These are phyloP conservation scores for Clavispora phyllophila DNA, from an alignment of 805 yeast species.

Conservation along the genomic window DNA sequence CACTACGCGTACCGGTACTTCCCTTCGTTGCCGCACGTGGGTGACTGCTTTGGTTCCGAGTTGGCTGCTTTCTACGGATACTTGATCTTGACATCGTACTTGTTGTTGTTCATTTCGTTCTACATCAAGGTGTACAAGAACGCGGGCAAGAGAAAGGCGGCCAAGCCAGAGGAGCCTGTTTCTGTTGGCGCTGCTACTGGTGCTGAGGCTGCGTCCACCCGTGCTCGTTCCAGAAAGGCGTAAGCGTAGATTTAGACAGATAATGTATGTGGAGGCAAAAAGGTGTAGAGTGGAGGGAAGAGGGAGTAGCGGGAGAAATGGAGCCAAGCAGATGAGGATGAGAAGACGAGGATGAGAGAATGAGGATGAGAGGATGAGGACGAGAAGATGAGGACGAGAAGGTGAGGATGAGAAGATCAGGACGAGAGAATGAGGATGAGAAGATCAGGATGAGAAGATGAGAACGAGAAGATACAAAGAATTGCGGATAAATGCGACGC, in stretches of 20 bases:
- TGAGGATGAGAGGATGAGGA: too few relatives aligned
- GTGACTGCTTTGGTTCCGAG: constrained; percentile 89
- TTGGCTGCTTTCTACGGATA: constrained; percentile 92
- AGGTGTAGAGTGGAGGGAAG: too few relatives aligned
- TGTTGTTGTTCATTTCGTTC: constrained; percentile 86
- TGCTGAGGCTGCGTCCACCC: constrained; percentile 13
- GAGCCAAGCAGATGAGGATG: too few relatives aligned
- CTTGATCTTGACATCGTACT: constrained; percentile 79
- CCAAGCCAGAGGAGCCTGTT: constrained; percentile 7
- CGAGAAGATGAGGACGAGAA: too few relatives aligned
- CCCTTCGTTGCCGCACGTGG: constrained; percentile 57
- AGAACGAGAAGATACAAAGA: too few relatives aligned
- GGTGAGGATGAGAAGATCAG: too few relatives aligned
- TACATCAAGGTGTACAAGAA: constrained; percentile 81
- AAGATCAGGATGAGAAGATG: too few relatives aligned
- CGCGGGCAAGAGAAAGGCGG: constrained; percentile 24
- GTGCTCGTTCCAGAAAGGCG: constrained; percentile 34
- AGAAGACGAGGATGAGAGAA: too few relatives aligned
- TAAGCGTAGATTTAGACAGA: constrained; percentile 7
- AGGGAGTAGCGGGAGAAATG: too few relatives aligned
- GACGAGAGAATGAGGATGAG: too few relatives aligned
- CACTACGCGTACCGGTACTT: constrained; percentile 73
- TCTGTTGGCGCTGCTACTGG: constrained; percentile 9
- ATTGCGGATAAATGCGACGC: too few relatives aligned
- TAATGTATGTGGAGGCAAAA: neutral